phyloP scores from a whole-genome alignment of 2,329 filamentous ascomycete species.

The Decorospora gaudefroyi region DNA sequence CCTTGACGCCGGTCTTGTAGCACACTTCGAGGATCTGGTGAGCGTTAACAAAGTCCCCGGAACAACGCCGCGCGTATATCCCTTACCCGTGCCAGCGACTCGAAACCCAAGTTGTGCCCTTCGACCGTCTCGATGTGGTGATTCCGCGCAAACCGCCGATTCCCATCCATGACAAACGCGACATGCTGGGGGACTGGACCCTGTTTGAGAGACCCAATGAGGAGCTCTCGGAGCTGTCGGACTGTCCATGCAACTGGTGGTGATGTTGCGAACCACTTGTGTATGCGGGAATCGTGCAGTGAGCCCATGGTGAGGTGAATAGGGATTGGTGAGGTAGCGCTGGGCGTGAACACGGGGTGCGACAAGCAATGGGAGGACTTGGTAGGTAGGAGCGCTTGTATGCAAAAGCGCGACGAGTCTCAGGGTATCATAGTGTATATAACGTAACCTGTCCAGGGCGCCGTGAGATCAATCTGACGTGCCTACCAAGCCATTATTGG shows the following conservation, averaged over 20 bases:
- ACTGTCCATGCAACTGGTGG: slow-evolving; percentile 92
- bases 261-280: slow-evolving; percentile 80
- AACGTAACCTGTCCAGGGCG: slow-evolving; percentile 40
- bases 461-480: slow-evolving; percentile 39
- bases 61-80: slow-evolving; percentile 13
- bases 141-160: slow-evolving; percentile 84
- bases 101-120: slow-evolving; percentile 93
- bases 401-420: slow-evolving; percentile 6
- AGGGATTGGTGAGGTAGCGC: slow-evolving; percentile 25
- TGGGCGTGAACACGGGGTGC: too few relatives aligned
- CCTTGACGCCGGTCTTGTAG: slow-evolving; percentile 95
- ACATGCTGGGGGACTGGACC: slow-evolving; percentile 93
- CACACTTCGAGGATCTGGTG: slow-evolving; percentile 85
- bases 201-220: slow-evolving; percentile 87
- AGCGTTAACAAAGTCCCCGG: slow-evolving; percentile 42
- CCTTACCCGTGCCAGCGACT: slow-evolving; percentile 82
- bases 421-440: slow-evolving; percentile 30
- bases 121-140: slow-evolving; percentile 96
- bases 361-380: too few relatives aligned
- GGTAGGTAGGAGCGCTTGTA: slow-evolving; percentile 2
- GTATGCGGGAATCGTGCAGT: slow-evolving; percentile 64
- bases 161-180: slow-evolving; percentile 99
- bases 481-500: slow-evolving; percentile 31
- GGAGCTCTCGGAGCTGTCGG: slow-evolving; percentile 74
- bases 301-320: slow-evolving; percentile 52